Conservation (phyloP, 805 yeast genomes). For the Kodamaea lidongshanica region DNA sequence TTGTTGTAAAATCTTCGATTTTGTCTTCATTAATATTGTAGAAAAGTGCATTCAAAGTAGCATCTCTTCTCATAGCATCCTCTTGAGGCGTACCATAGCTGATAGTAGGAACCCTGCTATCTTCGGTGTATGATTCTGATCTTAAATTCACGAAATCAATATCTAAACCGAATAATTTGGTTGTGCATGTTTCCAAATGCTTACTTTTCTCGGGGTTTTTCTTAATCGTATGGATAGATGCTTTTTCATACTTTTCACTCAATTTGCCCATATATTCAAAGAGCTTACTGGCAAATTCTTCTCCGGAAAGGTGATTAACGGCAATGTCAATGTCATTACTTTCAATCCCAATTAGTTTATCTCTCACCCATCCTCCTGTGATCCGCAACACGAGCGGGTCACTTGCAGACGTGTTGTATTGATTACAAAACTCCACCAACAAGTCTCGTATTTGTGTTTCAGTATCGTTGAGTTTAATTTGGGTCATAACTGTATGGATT, state of each 20-base stretch:
- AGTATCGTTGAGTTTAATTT: conserved; percentile 18
- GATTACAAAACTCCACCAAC: conserved; percentile 35
- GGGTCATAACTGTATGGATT: conserved; percentile 4
- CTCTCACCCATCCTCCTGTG: conserved; percentile 99
- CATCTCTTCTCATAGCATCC: conserved; percentile 92
- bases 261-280: conserved; percentile 37
- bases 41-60: conserved; percentile 88
- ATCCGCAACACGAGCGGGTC: conserved; percentile 56
- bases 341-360: conserved; percentile 73
- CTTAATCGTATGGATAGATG: conserved; percentile 70
- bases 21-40: conserved; percentile 63
- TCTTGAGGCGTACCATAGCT: conserved; percentile 84
- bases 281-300: conserved; percentile 68
- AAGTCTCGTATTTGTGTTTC: conserved; percentile 38
- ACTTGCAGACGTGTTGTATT: conserved; percentile 24
- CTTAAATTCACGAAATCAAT: conserved; percentile 91
- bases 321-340: conserved; percentile 92
- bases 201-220: conserved; percentile 94
- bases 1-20: conserved; percentile 80
- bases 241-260: conserved; percentile 24
- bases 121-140: conserved; percentile 75
- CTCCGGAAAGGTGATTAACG: conserved; percentile 77
- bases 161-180: conserved; percentile 75
- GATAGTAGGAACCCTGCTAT: conserved; percentile 80
- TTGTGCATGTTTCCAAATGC: conserved; percentile 95